These are phyloP conservation scores for Geotrichum ghanense DNA, from an alignment of 805 yeast species.

Conservation along the genomic window DNA sequence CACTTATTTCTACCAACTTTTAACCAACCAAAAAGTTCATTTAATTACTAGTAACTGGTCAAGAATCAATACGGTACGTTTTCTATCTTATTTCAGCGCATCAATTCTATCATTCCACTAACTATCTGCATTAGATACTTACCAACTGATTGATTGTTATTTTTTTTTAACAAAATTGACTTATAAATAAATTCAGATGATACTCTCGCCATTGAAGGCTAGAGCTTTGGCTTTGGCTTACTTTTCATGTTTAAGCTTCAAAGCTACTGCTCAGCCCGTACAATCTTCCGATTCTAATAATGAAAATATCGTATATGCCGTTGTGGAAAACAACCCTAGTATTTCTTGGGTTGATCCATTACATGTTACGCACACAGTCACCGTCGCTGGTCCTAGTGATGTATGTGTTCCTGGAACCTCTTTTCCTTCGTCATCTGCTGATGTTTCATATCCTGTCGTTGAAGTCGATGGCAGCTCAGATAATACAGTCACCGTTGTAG, in stretches of 20 bases:
- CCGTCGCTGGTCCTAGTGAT: neutral
- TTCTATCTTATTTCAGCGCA: no score
- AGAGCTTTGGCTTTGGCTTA: neutral
- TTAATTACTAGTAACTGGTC: no score
- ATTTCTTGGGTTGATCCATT: neutral
- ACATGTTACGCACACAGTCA: neutral
- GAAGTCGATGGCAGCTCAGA: slow-evolving; percentile 1
- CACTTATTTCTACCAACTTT: no score
- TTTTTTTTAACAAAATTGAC: no score
- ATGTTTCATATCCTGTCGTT: neutral
- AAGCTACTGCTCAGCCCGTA: neutral
- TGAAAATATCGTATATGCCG: neutral
- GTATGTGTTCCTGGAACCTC: slow-evolving; percentile 10
- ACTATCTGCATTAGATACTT: no score
- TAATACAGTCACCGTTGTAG: neutral
- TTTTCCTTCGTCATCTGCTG: neutral
- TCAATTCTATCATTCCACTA: no score
- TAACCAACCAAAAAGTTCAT: no score
- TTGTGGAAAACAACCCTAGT: neutral
- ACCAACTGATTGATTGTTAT: no score
- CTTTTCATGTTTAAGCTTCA: neutral
- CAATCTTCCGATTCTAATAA: neutral
- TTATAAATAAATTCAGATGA: neutral
- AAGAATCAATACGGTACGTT: no score
- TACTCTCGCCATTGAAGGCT: neutral